Base-by-base conservation (phyloP, 257 asterid genomes). In the Plectranthus barbatus region DNA sequence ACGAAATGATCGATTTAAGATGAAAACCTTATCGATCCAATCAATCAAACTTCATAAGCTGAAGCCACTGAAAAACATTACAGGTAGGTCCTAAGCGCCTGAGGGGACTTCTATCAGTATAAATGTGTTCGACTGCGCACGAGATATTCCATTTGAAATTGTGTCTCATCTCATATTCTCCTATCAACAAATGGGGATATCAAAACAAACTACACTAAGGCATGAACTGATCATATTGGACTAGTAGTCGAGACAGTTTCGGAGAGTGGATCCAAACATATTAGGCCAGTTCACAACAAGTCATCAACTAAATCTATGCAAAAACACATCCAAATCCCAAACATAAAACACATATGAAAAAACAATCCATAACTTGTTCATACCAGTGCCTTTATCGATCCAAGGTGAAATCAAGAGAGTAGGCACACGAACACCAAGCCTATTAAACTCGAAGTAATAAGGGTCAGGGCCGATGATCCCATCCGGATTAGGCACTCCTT, bases 371-470 rank as follows among this genome's bases (percentile, higher is more conserved):
- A 19, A 57, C 13, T 14, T 40, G 83, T 14, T 41, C 83, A 79
- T 72, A 88, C 98, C 98, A 40, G 95, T 83, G 64, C 87, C 95
- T 60, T 78, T 88, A 29, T 92, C 93, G 62, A 91, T 75, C 98
- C 98, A 91, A 0, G 98, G 98, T 0, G 98, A 91, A 52, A 91
- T 86, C 89, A 91, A 74, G 36, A 91, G 34, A 0, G 98, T 72
- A 3, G 98, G 98, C 34, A 91, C 98, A 2, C 98, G 94, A 31
- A 91, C 96, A 9, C 98, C 98, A 70, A 92, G 86, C 65, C 98
- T 70, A 71, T 92, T 86, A 53, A 92, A 92, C 50, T 73, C 56
- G 69, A 88, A 88, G 73, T 92, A 92, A 55, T 7, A 88, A 3
- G 98, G 98, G 26, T 82, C 92, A 0, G 97, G 97, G 5, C 98